Evolutionary conservation across 2,329 filamentous ascomycete species (phyloP), one percentile per base, ranked within the genome.

Genomic region (Colletotrichum navitas): DNA sequence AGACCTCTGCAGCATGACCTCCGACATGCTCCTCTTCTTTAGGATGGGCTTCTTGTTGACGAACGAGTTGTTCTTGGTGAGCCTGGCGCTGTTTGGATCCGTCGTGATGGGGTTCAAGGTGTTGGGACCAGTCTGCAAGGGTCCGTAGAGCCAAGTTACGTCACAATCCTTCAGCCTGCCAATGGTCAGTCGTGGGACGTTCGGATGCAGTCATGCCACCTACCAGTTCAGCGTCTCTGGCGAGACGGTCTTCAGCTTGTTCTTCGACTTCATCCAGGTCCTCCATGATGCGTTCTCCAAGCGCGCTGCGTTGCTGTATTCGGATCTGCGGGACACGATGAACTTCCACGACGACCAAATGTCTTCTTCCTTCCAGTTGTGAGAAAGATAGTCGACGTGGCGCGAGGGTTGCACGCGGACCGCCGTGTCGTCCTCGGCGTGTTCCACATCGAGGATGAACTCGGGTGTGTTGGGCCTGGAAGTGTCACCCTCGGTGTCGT

Each of bases 291-390:
- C 96, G 81, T 99, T 98, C 81, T 98, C 96, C 39, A 98, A 83
- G 61, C 96, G 88, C 43, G 91, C 91, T 45, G 92, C 89, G 80
- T 98, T 95, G 76, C 90, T 91, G 75, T 97, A 97, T 64, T 93
- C 89, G 71, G 90, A 90, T 76, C 92, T 88, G 77, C 94, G 93
- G 36, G 93, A 91, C 21, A 95, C 91, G 76, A 98, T 94, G 79
- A 97, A 96, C 79, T 94, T 91, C 96, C 96, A 98, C 1, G 95
- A 98, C 7, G 93, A 92, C 95, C 95, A 98, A 34, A 98, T 97
- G 81, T 99, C 95, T 81, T 98, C 95, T 81, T 98, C 94, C 74
- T 89, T 90, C 94, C 95, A 97, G 73, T 95, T 90, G 79, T 98
- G 93, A 24, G 95, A 97, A 58, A 98, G 88, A 79, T 97, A 97